Evolutionary conservation across 1,284 basidiomycete species (phyloP).

Genomic region (Leccinum ponderosum): DNA sequence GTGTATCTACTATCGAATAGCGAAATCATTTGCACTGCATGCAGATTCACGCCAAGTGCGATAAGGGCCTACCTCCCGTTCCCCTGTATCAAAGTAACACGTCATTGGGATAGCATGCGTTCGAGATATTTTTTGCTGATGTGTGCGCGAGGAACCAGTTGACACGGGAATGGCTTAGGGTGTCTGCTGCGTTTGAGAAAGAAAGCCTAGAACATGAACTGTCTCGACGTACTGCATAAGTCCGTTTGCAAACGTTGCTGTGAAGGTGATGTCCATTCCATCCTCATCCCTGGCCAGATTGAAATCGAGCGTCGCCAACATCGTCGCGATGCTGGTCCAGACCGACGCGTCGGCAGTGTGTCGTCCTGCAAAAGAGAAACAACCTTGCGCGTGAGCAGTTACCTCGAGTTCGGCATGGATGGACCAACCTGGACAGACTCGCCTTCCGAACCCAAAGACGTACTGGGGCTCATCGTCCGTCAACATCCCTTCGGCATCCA

Average conservation of each 20-base stretch:
- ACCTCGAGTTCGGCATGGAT: background rate
- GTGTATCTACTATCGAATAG: too few species aligned
- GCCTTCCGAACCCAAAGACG: conserved; percentile 25
- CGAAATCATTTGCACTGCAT: too few species aligned
- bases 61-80: too few species aligned
- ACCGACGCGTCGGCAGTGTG: conserved; percentile 19
- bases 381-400: background rate
- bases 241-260: conserved; percentile 8
- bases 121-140: background rate
- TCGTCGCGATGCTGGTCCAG: conserved; percentile 18
- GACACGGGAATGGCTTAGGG: conserved; percentile 1
- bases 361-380: conserved; percentile 7
- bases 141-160: background rate
- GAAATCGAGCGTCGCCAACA: conserved; percentile 20
- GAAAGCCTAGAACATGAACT: background rate
- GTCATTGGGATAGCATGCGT: background rate
- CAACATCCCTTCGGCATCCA: conserved; percentile 12
- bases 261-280: conserved; percentile 12
- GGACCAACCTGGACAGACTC: conserved; percentile 17
- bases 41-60: too few species aligned
- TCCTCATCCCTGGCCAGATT: conserved; percentile 11
- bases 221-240: conserved; percentile 4
- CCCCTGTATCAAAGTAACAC: too few species aligned
- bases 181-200: background rate
- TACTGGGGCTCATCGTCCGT: conserved; percentile 16